phyloP scores from a whole-genome alignment of 225 moss, liverwort and hornwort genomes.

The Pseudoscleropodium purum region DNA sequence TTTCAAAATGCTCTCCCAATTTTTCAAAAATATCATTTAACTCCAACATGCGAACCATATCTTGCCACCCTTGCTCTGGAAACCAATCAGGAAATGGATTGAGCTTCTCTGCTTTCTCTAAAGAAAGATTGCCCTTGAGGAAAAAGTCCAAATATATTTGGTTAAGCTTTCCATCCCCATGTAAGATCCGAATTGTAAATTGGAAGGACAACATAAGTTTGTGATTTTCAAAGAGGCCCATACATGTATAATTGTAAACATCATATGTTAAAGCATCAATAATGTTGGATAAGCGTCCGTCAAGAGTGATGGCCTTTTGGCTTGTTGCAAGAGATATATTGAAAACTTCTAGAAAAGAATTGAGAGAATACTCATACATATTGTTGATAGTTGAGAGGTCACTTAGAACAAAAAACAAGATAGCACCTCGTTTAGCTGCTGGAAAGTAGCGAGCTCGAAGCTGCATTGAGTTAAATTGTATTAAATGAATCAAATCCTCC shows the following conservation, averaged over 20 bases:
- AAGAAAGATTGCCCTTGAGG: constrained; percentile 72
- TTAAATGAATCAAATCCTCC: background rate
- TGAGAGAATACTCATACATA: constrained; percentile 92
- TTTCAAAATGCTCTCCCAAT: constrained; percentile 42
- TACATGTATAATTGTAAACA: constrained; percentile 80
- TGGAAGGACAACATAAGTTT: constrained; percentile 91
- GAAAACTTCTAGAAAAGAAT: constrained; percentile 82
- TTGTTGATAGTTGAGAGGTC: constrained; percentile 79
- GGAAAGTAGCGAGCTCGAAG: constrained; percentile 72
- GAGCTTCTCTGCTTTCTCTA: constrained; percentile 39
- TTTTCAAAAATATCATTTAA: constrained; percentile 29
- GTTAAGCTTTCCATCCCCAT: constrained; percentile 67
- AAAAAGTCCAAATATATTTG: constrained; percentile 73
- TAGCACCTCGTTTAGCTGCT: constrained; percentile 82
- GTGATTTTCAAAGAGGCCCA: constrained; percentile 77
- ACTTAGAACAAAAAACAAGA: constrained; percentile 70
- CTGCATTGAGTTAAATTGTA: constrained; percentile 10
- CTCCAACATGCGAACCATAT: constrained; percentile 49
- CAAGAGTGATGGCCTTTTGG: constrained; percentile 53
- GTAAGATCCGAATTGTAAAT: constrained; percentile 62
- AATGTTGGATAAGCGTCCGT: constrained; percentile 67
- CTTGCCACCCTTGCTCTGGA: constrained; percentile 91
- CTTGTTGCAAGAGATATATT: constrained; percentile 71
- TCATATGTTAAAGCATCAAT: constrained; percentile 85
- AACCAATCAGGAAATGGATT: constrained; percentile 69